A percentile compares a stretch with the other conserved stretches of the same genome.
Evolutionary conservation across 148 eudicot species (phyloP).

Genomic region (Beta vulgaris): DNA sequence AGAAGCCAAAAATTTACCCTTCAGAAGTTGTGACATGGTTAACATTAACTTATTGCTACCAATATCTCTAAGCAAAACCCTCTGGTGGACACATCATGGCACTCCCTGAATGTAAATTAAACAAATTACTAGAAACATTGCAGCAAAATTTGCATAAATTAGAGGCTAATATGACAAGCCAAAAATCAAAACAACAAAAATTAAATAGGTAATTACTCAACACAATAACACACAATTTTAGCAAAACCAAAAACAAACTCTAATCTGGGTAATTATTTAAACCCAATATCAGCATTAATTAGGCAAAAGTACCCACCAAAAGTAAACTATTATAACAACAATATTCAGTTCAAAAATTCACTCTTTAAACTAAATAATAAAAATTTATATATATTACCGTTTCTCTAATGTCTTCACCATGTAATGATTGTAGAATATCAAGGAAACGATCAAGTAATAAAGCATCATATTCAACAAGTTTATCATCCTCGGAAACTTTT

Average conservation of each 20-base stretch:
- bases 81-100: not conserved
- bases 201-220: not conserved
- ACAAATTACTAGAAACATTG: not conserved
- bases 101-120: not conserved
- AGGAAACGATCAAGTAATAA: slow-evolving; percentile 86
- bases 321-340: not conserved
- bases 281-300: not conserved
- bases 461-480: slow-evolving; percentile 87
- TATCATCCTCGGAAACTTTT: slow-evolving; percentile 86
- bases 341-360: not conserved
- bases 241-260: too few relatives aligned
- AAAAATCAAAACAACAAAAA: not conserved
- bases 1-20: slow-evolving; percentile 49
- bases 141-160: not conserved
- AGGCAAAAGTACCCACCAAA: too few relatives aligned
- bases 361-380: not conserved
- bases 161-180: not conserved
- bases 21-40: slow-evolving; percentile 57
- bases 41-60: not conserved
- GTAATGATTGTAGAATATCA: slow-evolving; percentile 78
- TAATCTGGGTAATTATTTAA: slow-evolving; percentile 2
- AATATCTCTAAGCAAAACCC: not conserved
- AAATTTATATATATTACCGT: slow-evolving; percentile 39
- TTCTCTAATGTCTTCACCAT: slow-evolving; percentile 74
- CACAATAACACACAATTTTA: not conserved